These are phyloP conservation scores for Diospyros kaki DNA, from an alignment of 148 eudicot genomes.

Conservation along the genomic window DNA sequence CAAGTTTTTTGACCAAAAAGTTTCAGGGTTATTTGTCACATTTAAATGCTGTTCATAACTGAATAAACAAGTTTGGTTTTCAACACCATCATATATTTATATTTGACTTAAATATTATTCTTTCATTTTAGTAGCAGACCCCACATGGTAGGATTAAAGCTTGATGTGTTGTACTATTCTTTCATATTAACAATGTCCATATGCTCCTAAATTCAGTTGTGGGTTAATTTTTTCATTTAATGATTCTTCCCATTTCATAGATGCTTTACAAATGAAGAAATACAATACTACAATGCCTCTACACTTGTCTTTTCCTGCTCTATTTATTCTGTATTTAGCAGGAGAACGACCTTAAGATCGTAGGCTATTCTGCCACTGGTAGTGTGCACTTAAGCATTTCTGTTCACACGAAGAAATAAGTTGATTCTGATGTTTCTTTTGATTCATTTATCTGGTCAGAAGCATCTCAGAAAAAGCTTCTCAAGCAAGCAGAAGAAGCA, in stretches of 20 bases:
- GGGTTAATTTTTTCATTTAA: neutral
- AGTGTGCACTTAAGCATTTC: neutral
- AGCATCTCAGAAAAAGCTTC: conserved; percentile 52
- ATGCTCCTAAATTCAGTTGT: neutral
- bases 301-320: neutral
- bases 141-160: too few relatives aligned
- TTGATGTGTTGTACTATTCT: neutral
- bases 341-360: neutral
- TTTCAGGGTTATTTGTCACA: neutral
- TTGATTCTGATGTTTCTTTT: neutral
- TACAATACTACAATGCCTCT: too few relatives aligned
- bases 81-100: too few relatives aligned
- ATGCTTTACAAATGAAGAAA: too few relatives aligned
- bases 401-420: neutral
- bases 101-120: too few relatives aligned
- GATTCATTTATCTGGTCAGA: conserved; percentile 31
- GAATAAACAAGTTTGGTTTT: neutral
- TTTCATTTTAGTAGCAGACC: too few relatives aligned
- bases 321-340: neutral
- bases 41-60: neutral
- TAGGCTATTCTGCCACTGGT: neutral
- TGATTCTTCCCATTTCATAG: neutral
- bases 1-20: neutral
- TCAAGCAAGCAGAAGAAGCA: conserved; percentile 60
- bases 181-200: neutral